Evolutionary conservation across 2,329 filamentous ascomycete genomes (phyloP).

Genomic region (Cadophora luteo-olivacea): DNA sequence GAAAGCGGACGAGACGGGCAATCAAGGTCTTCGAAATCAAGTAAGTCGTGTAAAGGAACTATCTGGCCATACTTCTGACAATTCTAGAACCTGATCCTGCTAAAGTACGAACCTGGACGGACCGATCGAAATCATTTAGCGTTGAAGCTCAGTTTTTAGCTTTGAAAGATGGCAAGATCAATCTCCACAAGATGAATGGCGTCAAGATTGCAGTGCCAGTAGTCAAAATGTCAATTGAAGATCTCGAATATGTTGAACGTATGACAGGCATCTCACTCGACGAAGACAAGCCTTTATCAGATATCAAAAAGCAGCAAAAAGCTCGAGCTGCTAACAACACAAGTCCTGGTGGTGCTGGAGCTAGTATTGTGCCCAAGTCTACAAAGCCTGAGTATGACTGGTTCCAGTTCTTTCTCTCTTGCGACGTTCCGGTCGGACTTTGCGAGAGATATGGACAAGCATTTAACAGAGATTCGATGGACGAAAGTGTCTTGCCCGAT

Average conservation of each 20-base stretch:
- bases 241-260: conserved; percentile 93
- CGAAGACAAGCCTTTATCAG: conserved; percentile 91
- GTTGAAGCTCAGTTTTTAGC: conserved; percentile 97
- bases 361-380: conserved; percentile 63
- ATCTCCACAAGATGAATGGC: conserved; percentile 96
- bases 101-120: conserved; percentile 92
- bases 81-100: conserved; percentile 76
- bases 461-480: conserved; percentile 92
- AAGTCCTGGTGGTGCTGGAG: conserved; percentile 54
- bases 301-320: conserved; percentile 64
- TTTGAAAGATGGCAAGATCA: conserved; percentile 93
- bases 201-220: conserved; percentile 98
- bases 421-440: conserved; percentile 88
- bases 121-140: conserved; percentile 93
- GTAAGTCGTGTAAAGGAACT: conserved; percentile 57
- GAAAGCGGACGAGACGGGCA: conserved; percentile 69
- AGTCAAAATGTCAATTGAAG: conserved; percentile 92
- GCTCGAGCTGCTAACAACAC: conserved; percentile 39
- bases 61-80: conserved; percentile 28
- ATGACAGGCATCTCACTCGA: conserved; percentile 85
- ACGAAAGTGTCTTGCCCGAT: conserved; percentile 89
- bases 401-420: conserved; percentile 97
- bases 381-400: conserved; percentile 85
- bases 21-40: conserved; percentile 68
- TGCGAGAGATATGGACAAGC: conserved; percentile 94